These are phyloP conservation scores for Arabis hirsuta DNA, from an alignment of 345 rosid species.

Conservation along the genomic window DNA sequence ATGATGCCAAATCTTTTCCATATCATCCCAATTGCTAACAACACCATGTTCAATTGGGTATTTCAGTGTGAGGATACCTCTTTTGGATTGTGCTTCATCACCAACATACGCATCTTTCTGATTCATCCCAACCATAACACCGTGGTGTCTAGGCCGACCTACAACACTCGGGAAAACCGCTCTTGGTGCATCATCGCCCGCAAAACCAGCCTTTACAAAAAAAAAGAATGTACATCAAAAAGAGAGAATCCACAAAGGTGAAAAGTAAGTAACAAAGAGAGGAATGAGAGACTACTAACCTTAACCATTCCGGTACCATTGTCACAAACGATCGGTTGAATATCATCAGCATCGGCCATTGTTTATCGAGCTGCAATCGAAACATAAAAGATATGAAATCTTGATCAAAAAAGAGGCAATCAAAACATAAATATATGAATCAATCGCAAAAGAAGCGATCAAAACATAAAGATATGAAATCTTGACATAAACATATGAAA, in stretches of 20 bases:
- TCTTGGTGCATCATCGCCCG: constrained; percentile 60
- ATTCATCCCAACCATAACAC: constrained; percentile 63
- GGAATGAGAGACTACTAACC: constrained; percentile 44
- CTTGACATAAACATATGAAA: no score
- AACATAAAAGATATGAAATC: constrained; percentile 7
- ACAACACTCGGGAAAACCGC: constrained; percentile 63
- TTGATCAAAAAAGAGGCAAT: background rate
- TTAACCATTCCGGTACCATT: constrained; percentile 87
- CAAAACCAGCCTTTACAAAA: constrained; percentile 51
- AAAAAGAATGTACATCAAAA: background rate
- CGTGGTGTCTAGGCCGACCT: constrained; percentile 57
- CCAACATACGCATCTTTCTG: constrained; percentile 59
- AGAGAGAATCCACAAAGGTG: background rate
- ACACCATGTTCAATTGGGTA: constrained; percentile 61
- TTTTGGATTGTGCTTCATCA: constrained; percentile 66
- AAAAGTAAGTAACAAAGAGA: background rate
- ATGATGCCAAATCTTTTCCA: constrained; percentile 66
- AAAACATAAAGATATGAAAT: no score
- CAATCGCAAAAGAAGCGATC: no score
- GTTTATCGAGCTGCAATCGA: constrained; percentile 3
- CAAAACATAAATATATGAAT: background rate
- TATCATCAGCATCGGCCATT: constrained; percentile 32
- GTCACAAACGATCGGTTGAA: constrained; percentile 54
- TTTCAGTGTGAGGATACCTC: constrained; percentile 60
- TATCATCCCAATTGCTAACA: constrained; percentile 64